Percentiles rank a stretch among this genome's conserved stretches.
These are phyloP conservation scores for Acacia melanoxylon DNA, from an alignment of 306 rosid species.

Conservation along the genomic window DNA sequence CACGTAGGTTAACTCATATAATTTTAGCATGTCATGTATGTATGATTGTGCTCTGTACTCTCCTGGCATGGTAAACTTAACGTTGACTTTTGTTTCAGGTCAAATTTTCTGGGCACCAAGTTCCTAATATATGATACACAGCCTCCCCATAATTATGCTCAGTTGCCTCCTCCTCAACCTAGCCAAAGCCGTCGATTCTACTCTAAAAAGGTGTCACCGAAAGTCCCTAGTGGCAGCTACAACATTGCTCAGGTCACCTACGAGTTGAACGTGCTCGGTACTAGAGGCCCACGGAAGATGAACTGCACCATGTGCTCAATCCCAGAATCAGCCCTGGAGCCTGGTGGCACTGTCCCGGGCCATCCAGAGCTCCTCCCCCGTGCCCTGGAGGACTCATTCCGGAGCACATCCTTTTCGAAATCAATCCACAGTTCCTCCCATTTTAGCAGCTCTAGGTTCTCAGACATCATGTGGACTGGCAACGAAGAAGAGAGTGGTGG, in stretches of 20 bases:
- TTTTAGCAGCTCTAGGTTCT: conserved; percentile 92
- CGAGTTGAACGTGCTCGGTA: conserved; percentile 92
- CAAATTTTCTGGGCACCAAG: conserved; percentile 96
- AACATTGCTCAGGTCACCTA: conserved; percentile 88
- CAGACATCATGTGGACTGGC: conserved; percentile 57
- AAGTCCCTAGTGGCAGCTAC: conserved; percentile 91
- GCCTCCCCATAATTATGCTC: conserved; percentile 75
- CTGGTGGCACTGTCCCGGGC: conserved; percentile 81
- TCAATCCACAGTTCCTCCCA: conserved; percentile 67
- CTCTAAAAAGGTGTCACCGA: conserved; percentile 91
- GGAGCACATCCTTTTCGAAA: conserved; percentile 81
- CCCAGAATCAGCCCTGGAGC: conserved; percentile 70
- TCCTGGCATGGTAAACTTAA: not conserved
- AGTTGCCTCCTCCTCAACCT: conserved; percentile 55
- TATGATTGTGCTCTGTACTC: not conserved
- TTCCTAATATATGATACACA: conserved; percentile 91
- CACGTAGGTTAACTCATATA: not conserved
- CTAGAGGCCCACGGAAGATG: conserved; percentile 95
- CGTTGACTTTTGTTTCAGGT: conserved; percentile 49
- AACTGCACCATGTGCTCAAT: conserved; percentile 86
- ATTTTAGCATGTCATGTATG: not conserved
- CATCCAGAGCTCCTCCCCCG: conserved; percentile 81
- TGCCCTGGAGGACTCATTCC: conserved; percentile 84
- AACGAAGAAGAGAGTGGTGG: conserved; percentile 41
- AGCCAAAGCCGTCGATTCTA: conserved; percentile 83